A percentile compares a stretch with the other conserved stretches of the same genome.
Conservation (phyloP, 768 basidiomycete genomes). For the Hypholoma fasciculare region DNA sequence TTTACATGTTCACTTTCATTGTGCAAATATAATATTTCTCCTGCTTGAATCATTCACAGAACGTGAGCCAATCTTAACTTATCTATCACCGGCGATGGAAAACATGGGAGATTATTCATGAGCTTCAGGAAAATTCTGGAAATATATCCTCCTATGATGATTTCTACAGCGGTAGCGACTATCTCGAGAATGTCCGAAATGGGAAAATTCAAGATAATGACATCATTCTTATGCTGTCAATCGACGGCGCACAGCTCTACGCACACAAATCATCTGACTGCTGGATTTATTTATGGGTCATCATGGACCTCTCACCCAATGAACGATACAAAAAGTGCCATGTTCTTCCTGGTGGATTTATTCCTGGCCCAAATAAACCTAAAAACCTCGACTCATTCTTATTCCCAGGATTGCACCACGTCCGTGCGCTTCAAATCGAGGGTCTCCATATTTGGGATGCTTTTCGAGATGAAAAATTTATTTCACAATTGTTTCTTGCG, state of each 20-base stretch:
- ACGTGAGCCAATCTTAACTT: too few relatives aligned
- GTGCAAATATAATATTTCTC: too few relatives aligned
- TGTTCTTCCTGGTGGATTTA: constrained; percentile 20
- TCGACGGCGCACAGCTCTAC: constrained; percentile 42
- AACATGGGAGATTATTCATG: constrained; percentile 1
- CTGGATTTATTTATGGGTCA: constrained; percentile 36
- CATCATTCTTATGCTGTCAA: constrained; percentile 30
- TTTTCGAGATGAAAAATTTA: background rate
- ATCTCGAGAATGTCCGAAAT: constrained; percentile 22
- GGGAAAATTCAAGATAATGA: constrained; percentile 27
- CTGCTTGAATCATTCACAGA: too few relatives aligned
- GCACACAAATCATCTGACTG: constrained; percentile 19
- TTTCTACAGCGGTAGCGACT: constrained; percentile 15
- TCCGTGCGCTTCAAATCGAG: constrained; percentile 9
- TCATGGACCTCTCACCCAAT: constrained; percentile 26
- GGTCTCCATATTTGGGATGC: constrained; percentile 31
- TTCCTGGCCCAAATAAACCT: constrained; percentile 25
- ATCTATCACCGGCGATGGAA: background rate
- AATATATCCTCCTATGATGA: constrained; percentile 22
- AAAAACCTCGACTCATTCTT: constrained; percentile 19
- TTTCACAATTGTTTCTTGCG: constrained; percentile 2
- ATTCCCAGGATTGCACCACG: constrained; percentile 18
- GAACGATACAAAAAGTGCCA: constrained; percentile 9
- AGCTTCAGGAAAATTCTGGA: constrained; percentile 1
- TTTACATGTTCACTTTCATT: too few relatives aligned